Evolutionary conservation across 192 early-diverging fungal species (phyloP), one percentile per base, ranked within the genome.

Genomic region (Coemansia sp.): DNA sequence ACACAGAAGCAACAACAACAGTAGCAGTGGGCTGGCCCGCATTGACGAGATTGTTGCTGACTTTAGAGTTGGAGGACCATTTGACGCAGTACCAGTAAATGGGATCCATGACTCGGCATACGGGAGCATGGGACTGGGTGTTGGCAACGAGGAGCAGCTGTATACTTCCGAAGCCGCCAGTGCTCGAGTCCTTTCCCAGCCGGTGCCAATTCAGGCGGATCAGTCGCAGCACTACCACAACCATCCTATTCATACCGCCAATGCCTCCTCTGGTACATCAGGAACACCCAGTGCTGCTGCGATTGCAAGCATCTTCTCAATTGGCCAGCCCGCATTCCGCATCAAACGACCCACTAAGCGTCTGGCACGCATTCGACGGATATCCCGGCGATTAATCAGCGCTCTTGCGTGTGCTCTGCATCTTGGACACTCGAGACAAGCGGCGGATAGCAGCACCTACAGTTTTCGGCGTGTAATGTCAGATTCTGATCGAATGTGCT

Each of bases 261-360:
- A 19, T 11, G 62, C 39, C 26, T 6, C 43, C 16, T 21, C 47
- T 6, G 42, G 47, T n/a, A 52, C 57, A 26, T 48, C 64, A 41
- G 68, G 68, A 4, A 47, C 62, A 32, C 67, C 77, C 40, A 74
- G 47, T 60, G 69, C 72, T 15, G 41, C 77, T 2, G 71, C 62
- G 3, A 74, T 74, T 62, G 77, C 65, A 21, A 65, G 63, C 55
- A 79, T 79, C 1, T 80, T 80, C 43, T 58, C 60, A 18, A 62
- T 71, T 9, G 77, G 77, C n/a, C 72, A 80, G 77, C 68, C 77
- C 9, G 42, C 58, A 8, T 65, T 61, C 56, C 32, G 6, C 0
- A 49, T 45, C 22, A 57, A 61, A 22, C 32, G 39, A 22, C 45
- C 42, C 8, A 32, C 54, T 11, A 26, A 59, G n/a, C 55, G 57